Evolutionary conservation across 2,329 filamentous ascomycete species (phyloP), one percentile per base, ranked within the genome.

Genomic region (Ophiostoma angusticollis): DNA sequence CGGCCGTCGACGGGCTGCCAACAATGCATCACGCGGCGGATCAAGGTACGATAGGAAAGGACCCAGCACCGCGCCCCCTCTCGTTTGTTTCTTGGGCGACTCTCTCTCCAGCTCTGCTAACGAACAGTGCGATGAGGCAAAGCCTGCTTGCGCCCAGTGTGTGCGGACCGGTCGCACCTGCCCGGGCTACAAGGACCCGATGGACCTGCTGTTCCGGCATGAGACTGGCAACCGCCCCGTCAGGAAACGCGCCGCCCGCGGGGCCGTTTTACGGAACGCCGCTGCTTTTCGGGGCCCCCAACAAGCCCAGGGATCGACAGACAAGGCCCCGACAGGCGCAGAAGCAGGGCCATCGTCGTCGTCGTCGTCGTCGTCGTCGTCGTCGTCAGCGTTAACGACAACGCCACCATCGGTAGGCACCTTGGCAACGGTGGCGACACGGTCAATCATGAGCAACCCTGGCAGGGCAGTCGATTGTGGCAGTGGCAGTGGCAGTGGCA

Each of bases 131-230:
- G 77, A 80, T 54, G 76, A 80, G 55, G 72, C 67, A 28, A 78
- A 74, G 46, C 77, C 77, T 9, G 74, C 70, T 5, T 81, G 77
- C 56, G 70, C 68, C 29, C 75, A 80, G 52, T 80, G 76, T 50
- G 60, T 65, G 46, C 80, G 78, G 50, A 78, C 74, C 27, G 64
- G 72, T 41, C 68, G 74, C 28, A 63, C 69, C 47, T 81, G 77
- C 51, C 76, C 76, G 3, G 77, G 77, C 32, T 80, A 80, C 57
- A 75, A 74, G 53, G 74, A 81, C 51, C 77, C 81, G 47, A 80
- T 83, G 49, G 79, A 84, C 49, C 59, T 83, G 18, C 71, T 84
- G 39, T 81, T 83, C 49, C 74, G 79, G 40, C 79, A 83, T 54
- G 78, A 83, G 59, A 83, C 78, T 21, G 71, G 69, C 50, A 65